A percentile compares a stretch with the other conserved stretches of the same genome.
phyloP scores from a whole-genome alignment of 1,284 basidiomycete species.

The Rhodotorula sp. region DNA sequence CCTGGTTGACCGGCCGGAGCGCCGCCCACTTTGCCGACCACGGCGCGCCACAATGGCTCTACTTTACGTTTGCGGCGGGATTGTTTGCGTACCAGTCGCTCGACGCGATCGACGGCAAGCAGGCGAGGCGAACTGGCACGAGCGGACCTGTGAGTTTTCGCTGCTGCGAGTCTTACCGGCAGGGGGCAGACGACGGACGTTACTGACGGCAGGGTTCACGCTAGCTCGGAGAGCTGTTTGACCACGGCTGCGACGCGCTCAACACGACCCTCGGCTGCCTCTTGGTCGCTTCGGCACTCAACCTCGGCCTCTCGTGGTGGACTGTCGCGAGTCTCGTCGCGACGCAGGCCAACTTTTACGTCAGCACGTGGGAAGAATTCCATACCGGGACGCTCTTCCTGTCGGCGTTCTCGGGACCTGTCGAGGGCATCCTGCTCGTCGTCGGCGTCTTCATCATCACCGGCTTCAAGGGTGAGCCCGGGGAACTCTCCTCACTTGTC shows the following conservation, averaged over 20 bases:
- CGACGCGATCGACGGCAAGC: conserved; percentile 78
- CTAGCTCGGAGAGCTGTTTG: conserved; percentile 84
- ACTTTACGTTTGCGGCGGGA: conserved; percentile 80
- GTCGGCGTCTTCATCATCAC: conserved; percentile 74
- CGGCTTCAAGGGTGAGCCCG: conserved; percentile 62
- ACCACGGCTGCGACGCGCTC: conserved; percentile 82
- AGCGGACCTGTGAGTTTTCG: conserved; percentile 64
- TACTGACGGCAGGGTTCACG: not conserved
- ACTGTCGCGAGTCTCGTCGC: conserved; percentile 85
- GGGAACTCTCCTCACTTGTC: too few species aligned
- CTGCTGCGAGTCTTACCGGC: not conserved
- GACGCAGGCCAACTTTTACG: conserved; percentile 89
- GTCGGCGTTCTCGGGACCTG: conserved; percentile 91
- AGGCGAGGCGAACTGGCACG: conserved; percentile 92
- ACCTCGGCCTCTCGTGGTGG: conserved; percentile 93
- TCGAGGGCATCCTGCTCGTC: conserved; percentile 93
- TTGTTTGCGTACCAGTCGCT: conserved; percentile 90
- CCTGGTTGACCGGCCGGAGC: conserved; percentile 6
- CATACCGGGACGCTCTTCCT: conserved; percentile 88
- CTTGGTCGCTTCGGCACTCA: conserved; percentile 78
- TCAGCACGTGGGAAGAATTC: conserved; percentile 96
- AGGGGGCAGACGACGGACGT: not conserved
- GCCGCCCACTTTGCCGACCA: conserved; percentile 54
- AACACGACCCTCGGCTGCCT: conserved; percentile 92
- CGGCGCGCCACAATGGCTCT: conserved; percentile 73